Percentiles rank a stretch among this genome's conserved stretches.
These are phyloP conservation scores for Candida gigantensis DNA, from an alignment of 1,139 yeast species.

Conservation along the genomic window DNA sequence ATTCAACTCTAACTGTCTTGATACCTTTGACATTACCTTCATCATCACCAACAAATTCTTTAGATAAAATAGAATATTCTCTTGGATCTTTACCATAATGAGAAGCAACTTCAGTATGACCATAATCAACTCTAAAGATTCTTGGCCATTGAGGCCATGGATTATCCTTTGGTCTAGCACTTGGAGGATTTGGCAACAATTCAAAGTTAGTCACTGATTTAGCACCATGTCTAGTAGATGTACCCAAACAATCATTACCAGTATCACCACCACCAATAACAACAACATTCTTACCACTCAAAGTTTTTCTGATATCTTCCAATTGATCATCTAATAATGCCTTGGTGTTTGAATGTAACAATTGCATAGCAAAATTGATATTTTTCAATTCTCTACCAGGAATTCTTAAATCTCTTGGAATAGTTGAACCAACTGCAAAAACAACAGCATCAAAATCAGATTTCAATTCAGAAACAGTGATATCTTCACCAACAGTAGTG, in stretches of 20 bases:
- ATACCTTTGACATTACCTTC: conserved; percentile 93
- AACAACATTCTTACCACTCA: conserved; percentile 86
- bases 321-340: conserved; percentile 82
- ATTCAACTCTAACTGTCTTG: conserved; percentile 94
- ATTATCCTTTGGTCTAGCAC: conserved; percentile 84
- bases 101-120: conserved; percentile 91
- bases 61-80: conserved; percentile 91
- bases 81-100: conserved; percentile 98
- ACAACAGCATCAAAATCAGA: conserved; percentile 76
- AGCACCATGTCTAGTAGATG: conserved; percentile 96
- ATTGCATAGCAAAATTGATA: conserved; percentile 93
- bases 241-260: conserved; percentile 98
- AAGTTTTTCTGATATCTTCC: conserved; percentile 68
- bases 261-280: conserved; percentile 99
- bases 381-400: conserved; percentile 92
- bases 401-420: conserved; percentile 91
- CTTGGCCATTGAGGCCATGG: conserved; percentile 99
- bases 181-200: conserved; percentile 89
- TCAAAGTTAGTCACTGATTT: conserved; percentile 95
- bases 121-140: conserved; percentile 95
- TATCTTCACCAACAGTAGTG: conserved; percentile 82
- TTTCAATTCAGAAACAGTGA: conserved; percentile 69
- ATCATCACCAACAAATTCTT: conserved; percentile 93
- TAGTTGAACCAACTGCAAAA: conserved; percentile 94
- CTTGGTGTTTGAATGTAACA: conserved; percentile 85